A percentile compares a stretch with the other conserved stretches of the same genome.
phyloP scores from a whole-genome alignment of 2,329 filamentous ascomycete genomes.

The Colletotrichum sojae region DNA sequence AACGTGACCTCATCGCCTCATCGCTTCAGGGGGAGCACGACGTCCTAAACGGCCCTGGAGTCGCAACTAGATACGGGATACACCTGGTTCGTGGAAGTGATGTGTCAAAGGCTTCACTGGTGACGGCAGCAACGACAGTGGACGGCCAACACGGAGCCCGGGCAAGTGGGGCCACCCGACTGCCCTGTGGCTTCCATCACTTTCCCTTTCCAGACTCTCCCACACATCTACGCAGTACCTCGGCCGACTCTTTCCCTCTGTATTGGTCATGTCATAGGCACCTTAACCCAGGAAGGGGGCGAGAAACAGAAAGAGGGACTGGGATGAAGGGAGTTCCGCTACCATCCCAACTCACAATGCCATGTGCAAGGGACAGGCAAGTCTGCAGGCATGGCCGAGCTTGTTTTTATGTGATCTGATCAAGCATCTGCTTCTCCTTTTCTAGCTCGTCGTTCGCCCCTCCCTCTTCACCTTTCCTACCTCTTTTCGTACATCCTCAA shows the following conservation, averaged over 20 bases:
- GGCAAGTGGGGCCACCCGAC: slow-evolving; percentile 16
- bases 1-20: slow-evolving; percentile 18
- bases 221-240: not conserved
- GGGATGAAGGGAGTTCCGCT: slow-evolving; percentile 16
- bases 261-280: not conserved
- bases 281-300: not conserved
- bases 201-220: slow-evolving; percentile 26
- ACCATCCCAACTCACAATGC: not conserved
- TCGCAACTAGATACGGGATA: slow-evolving; percentile 6
- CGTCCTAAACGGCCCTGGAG: slow-evolving; percentile 7
- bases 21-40: slow-evolving; percentile 22
- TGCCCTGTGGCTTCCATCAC: not conserved
- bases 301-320: not conserved
- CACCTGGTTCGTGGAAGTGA: slow-evolving; percentile 32
- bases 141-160: slow-evolving; percentile 7
- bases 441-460: not conserved
- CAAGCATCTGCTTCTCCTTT: slow-evolving; percentile 21
- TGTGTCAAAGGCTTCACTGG: slow-evolving; percentile 1
- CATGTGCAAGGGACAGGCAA: slow-evolving; percentile 9
- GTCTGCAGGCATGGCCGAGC: slow-evolving; percentile 6
- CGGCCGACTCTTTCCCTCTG: slow-evolving; percentile 3
- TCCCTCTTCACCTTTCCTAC: not conserved
- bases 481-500: not conserved
- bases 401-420: slow-evolving; percentile 28
- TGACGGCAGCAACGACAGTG: not conserved